Evolutionary conservation across 169 alveolate genomes (phyloP), one percentile per base, ranked within the genome.

Genomic region (Plasmodium blacklocki): DNA sequence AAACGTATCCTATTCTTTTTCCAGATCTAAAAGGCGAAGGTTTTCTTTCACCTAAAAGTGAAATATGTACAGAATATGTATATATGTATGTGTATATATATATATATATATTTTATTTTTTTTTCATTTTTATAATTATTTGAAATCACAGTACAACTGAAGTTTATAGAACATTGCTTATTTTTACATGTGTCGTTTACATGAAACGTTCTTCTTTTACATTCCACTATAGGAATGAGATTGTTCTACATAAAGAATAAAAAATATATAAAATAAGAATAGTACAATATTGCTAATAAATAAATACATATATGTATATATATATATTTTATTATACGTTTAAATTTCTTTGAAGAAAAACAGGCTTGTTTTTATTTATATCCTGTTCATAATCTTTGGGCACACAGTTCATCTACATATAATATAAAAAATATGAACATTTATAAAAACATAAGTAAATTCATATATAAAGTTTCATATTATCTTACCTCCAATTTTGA

Each of bases 11-110:
- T 39, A 68, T 80, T 56, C 90, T 68, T 29, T 80, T 80, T 56
- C 90, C 90, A 5, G 90, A 32, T 29, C 90, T 67, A 29, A 50
- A 47, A n/a, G 90, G 90, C 11, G 73, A 80, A 12, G 80, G 78
- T 7, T 67, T 62, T 68, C 63, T 21, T 9, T 45, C 90, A 60
- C 19, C 90, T 80, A 19, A n/a, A 54, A 9, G 43, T 23, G 19
- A 70, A 70, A 45, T 32, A 2, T 39, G 7, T 4, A 14, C 7
- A 70, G 12, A 12, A 64, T 26, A 64, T 39, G 23, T 5, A 64
- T 32, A 23, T 21, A 64, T 29, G 21, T 9, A 64, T 29, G 2
- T 23, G 2, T 64, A 3, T 18, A 64, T 64, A 0, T 32, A 32
- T 21, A 3, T 64, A 64, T 19, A 12, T n/a, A 11, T 19, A 19